Evolutionary conservation across 352 stramenopile genomes (phyloP), one percentile per base, ranked within the genome.

Genomic region (Phytophthora hibernalis): DNA sequence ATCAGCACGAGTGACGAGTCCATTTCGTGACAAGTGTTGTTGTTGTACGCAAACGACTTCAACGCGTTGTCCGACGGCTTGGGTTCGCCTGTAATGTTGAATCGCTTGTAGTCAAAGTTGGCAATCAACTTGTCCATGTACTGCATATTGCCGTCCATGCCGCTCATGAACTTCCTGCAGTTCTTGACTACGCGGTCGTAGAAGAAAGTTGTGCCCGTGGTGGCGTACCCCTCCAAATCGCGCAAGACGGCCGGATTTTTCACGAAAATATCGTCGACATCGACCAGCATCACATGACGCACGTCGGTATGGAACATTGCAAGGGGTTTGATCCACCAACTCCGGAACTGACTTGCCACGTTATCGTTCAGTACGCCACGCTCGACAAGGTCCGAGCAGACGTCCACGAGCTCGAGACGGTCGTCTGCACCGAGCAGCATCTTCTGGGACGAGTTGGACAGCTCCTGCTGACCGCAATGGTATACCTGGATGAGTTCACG

Each of bases 21-120:
- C 71, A 81, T 75, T 18, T 90, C 81, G 55, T 90, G 83, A 45
- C 73, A 85, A 24, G 77, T 79, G 35, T 79, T 61, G n/a, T 58
- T 77, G 8, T 65, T 63, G 53, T 79, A 92, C 7, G 76, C 81
- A 53, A 74, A 78, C 18, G 76, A 85, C 26, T 78, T 44, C 10
- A 79, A 28, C 24, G 85, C 61, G 38, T 82, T 80, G 15, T 72
- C 40, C 4, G 81, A 86, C 20, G 70, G 75, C 15, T 52, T 64
- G 8, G 48, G 24, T 1, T 56, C 60, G 7, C 37, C 58, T 18
- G 49, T 43, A 21, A 85, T 54, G 20, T 70, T 65, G 43, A 90
- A 90, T 20, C 53, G 40, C n/a, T 63, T 51, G 57, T 90, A 90
- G 66, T 85, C 66, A 45, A 88, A 90, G 3, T 65, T 79, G n/a